Evolutionary conservation across 164 flowering plant species (phyloP).

Genomic region (Vitis amurensis): DNA sequence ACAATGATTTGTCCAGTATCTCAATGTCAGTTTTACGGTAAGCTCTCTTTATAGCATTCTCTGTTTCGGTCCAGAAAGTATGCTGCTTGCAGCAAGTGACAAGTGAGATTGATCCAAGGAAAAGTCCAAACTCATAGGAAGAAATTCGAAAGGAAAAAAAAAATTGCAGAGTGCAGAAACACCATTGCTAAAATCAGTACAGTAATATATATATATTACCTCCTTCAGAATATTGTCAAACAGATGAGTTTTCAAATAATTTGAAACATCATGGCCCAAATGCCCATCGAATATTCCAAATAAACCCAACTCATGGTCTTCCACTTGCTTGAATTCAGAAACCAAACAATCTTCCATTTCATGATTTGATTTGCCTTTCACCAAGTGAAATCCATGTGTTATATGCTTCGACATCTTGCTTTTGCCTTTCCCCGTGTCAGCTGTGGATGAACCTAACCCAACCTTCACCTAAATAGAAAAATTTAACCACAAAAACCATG

Average conservation of each 20-base stretch:
- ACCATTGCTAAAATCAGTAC: too few species aligned
- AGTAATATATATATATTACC: slow-evolving; percentile 20
- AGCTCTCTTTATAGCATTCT: slow-evolving; percentile 71
- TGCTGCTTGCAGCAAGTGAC: slow-evolving; percentile 36
- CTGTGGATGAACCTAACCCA: slow-evolving; percentile 29
- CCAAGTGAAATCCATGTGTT: slow-evolving; percentile 39
- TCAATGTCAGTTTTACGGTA: slow-evolving; percentile 59
- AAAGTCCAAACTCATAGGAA: neutral
- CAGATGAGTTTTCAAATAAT: slow-evolving; percentile 38
- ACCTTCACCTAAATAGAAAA: slow-evolving; percentile 30
- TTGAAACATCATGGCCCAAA: slow-evolving; percentile 46
- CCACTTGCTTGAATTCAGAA: slow-evolving; percentile 29
- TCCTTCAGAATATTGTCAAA: slow-evolving; percentile 42
- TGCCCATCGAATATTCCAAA: slow-evolving; percentile 60
- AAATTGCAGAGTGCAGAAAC: too few species aligned
- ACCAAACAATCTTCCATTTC: slow-evolving; percentile 50
- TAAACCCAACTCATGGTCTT: slow-evolving; percentile 37
- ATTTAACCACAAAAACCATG: neutral
- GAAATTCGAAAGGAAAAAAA: neutral
- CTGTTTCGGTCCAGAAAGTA: slow-evolving; percentile 65
- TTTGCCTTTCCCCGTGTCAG: slow-evolving; percentile 43
- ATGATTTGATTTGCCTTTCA: slow-evolving; percentile 49
- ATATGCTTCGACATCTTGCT: slow-evolving; percentile 33
- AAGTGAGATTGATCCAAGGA: neutral
- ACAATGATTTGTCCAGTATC: slow-evolving; percentile 48